A percentile compares a stretch with the other conserved stretches of the same genome.
Conservation (phyloP, 1,284 basidiomycete species). For the Erythrobasidium hasegawianum region DNA sequence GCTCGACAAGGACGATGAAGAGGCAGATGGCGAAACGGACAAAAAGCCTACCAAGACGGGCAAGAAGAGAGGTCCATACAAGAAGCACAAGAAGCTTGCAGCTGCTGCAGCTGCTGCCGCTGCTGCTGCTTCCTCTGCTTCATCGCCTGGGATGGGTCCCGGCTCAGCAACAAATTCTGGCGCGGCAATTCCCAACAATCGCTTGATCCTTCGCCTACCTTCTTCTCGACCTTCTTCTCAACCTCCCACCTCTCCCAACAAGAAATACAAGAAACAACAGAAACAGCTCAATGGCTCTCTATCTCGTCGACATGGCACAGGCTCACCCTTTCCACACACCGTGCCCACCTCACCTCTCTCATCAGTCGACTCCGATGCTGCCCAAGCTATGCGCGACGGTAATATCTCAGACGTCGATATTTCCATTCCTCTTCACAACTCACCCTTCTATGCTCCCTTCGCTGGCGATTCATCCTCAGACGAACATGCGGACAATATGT, state of each 20-base stretch:
- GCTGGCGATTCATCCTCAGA: constrained; percentile 4
- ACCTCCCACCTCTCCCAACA: not conserved
- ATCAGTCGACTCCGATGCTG: constrained; percentile 13
- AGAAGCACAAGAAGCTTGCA: not conserved
- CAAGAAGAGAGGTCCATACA: constrained; percentile 8
- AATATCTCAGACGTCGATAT: constrained; percentile 1
- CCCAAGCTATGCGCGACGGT: not conserved
- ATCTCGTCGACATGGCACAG: not conserved
- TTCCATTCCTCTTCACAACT: not conserved
- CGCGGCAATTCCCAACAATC: not conserved
- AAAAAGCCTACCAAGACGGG: constrained; percentile 1
- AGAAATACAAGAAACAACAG: constrained; percentile 7
- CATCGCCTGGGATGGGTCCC: not conserved
- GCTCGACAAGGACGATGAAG: no score
- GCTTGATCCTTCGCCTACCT: constrained; percentile 26
- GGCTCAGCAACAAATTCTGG: not conserved
- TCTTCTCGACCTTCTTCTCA: not conserved
- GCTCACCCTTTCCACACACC: constrained; percentile 1
- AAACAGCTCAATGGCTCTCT: constrained; percentile 12
- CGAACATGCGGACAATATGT: not conserved
- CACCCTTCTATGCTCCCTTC: not conserved
- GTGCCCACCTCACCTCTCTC: constrained; percentile 22
- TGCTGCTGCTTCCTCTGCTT: not conserved
- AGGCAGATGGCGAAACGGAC: not conserved
- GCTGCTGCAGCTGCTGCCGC: no score